phyloP scores from a whole-genome alignment of 2,329 filamentous ascomycete genomes.

The Fusarium tricinctum region DNA sequence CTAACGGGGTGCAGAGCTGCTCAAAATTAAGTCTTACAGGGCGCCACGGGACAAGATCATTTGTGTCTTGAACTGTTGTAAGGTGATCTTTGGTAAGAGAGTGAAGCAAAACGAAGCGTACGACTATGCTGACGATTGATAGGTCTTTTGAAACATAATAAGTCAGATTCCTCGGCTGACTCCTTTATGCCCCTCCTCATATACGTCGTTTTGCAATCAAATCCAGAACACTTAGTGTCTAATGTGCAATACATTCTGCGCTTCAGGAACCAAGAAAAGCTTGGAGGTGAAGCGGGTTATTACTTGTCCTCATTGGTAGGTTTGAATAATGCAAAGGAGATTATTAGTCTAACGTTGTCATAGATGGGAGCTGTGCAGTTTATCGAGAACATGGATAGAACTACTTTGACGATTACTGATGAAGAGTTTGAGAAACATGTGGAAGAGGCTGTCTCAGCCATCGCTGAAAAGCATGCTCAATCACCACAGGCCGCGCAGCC shows the following conservation, averaged over 20 bases:
- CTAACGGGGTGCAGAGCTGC: conserved; percentile 73
- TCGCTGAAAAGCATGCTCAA: conserved; percentile 84
- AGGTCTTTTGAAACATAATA: conserved; percentile 91
- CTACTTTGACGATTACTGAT: conserved; percentile 91
- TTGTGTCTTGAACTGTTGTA: conserved; percentile 98
- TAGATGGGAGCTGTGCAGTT: conserved; percentile 95
- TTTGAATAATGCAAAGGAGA: conserved; percentile 10
- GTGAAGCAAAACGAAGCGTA: neutral
- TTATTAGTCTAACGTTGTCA: conserved; percentile 12
- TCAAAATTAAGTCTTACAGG: conserved; percentile 97
- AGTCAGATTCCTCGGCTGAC: conserved; percentile 94
- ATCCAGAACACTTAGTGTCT: conserved; percentile 94
- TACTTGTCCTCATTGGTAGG: conserved; percentile 92
- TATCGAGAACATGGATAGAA: conserved; percentile 95
- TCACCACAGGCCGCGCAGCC: conserved; percentile 61
- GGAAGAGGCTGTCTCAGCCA: conserved; percentile 95
- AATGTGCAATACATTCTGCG: conserved; percentile 98
- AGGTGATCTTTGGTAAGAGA: conserved; percentile 90
- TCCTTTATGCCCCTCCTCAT: conserved; percentile 96
- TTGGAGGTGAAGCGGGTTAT: conserved; percentile 97
- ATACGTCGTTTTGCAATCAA: conserved; percentile 93
- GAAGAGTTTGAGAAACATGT: conserved; percentile 97
- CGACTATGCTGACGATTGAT: conserved; percentile 13
- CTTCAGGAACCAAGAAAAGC: conserved; percentile 97
- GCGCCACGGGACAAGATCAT: conserved; percentile 99